Percentiles rank a stretch among this genome's conserved stretches.
Conservation (phyloP, 352 stramenopile genomes). For the Globisporangium barbulae region DNA sequence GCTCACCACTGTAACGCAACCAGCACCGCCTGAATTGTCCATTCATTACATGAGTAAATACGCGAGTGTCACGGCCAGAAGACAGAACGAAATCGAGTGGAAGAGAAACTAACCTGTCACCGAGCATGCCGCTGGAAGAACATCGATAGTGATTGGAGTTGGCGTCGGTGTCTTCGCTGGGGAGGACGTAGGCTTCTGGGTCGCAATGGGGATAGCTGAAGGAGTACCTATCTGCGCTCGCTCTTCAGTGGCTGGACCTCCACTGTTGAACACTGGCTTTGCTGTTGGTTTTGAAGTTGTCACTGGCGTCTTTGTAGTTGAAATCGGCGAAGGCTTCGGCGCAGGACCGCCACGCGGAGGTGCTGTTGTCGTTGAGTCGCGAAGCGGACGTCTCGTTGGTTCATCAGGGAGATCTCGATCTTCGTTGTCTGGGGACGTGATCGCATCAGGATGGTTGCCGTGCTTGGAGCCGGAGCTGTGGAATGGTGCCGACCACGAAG, state of each 20-base stretch:
- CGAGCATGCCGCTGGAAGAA: slow-evolving; percentile 2
- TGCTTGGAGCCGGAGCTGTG: slow-evolving; percentile 4
- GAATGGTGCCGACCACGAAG: not conserved
- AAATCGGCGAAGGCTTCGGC: not conserved
- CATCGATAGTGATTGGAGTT: not conserved
- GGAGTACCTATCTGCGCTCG: not conserved
- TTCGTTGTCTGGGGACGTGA: not conserved
- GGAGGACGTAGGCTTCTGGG: not conserved
- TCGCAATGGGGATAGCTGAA: not conserved
- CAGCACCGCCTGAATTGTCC: not conserved
- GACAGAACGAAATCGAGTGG: not conserved
- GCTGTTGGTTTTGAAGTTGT: not conserved
- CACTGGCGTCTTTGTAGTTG: not conserved
- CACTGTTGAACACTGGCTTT: not conserved
- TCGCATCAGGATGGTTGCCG: not conserved
- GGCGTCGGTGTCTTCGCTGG: not conserved
- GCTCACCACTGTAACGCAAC: slow-evolving; percentile 14
- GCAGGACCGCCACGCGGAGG: not conserved
- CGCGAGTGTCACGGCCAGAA: not conserved
- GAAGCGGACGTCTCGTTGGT: not conserved
- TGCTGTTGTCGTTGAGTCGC: not conserved
- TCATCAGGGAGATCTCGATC: not conserved
- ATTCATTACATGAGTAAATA: not conserved
- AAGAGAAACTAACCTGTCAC: not conserved
- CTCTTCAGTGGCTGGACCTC: not conserved